Evolutionary conservation across 83 land plant genomes (phyloP), one percentile per base, ranked within the genome.

Genomic region (Picea abies): DNA sequence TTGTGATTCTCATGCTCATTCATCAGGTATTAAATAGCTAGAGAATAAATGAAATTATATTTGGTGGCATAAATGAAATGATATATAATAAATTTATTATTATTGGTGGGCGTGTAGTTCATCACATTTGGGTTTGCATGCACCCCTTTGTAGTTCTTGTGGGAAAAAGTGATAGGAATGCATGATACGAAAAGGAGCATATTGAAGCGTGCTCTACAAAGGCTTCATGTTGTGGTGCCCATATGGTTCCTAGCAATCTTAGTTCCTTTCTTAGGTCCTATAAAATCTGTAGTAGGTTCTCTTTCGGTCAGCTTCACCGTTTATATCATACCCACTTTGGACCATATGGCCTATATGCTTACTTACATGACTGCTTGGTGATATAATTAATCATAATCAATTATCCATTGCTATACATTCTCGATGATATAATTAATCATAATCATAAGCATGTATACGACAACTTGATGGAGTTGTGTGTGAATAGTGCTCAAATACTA

Each of bases 61-160:
- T 32, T 32, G 35, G 35, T 32, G 35, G 35, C 35, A 32, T 32
- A 32, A 41, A 41, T 41, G 44, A 41, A 41, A 41, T 41, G 44
- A 41, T 32, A 32, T 32, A 32, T 32, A 32, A 32, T 32, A 32
- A 32, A 32, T 32, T 32, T 32, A 32, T 32, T 41, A 41, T 5
- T 41, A 5, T 4, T 41, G 6, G 8, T 44, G 0, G 6, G 47
- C 56, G 41, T 86, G 87, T 87, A 91, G 93, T 93, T 91, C 73
- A 91, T 91, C 65, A 93, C 93, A 32, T 93, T 93, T 85, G 95
- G 95, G 60, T 93, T 93, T 66, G 95, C 95, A 2, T 93, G 95
- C 85, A 93, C 95, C 49, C 95, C 95, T 5, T 78, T 93, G 37
- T 93, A 93, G 86, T 89, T 93, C 79, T 94, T 93, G 77, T 93